Base-by-base conservation (phyloP, 2,329 filamentous ascomycete species). In the Neofusicoccum sp. region DNA sequence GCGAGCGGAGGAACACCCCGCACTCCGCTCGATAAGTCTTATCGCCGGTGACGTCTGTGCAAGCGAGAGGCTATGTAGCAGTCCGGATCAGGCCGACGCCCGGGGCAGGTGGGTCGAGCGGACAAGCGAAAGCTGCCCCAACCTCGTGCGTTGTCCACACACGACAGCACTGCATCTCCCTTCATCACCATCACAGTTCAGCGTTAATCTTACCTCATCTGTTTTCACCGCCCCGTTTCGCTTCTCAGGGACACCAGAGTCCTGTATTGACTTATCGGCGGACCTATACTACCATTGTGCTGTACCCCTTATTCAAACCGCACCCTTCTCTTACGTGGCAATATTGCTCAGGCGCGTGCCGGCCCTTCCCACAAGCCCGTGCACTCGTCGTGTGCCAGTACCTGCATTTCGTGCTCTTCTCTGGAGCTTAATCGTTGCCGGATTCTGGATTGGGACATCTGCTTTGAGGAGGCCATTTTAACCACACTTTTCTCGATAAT, bases 391-490 rank as follows among this genome's bases (percentile, higher is more conserved):
- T 14, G 16, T 53, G 40, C 48, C 48, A 12, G 48, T 53, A 40
- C 33, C 16, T 53, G 34, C 34, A 34, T 53, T 33, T n/a, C 48
- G 48, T 16, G 47, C 47, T 49, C 47, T 24, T 53, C 48, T 53
- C 31, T 12, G 24, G 26, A 14, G 43, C 43, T 47, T 30, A 26
- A 47, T 30, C 9, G 24, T 30, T 12, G 43, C 16, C 26, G 11
- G 31, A 30, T 20, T 24, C 43, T 45, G 43, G 43, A n/a, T n/a
- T n/a, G n/a, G n/a, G n/a, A n/a, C n/a, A n/a, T n/a, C n/a, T n/a
- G n/a, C n/a, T n/a, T n/a, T n/a, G n/a, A n/a, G n/a, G n/a, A n/a
- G n/a, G 24, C 24, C 11, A 9, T 33, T 48, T 33, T 14, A 7
- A 33, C 9, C 6, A n/a, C 44, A 33, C 14, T 14, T 24, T 33